These are phyloP conservation scores for Achaetomium macrosporum DNA, from an alignment of 2,329 filamentous ascomycete genomes.

Conservation along the genomic window DNA sequence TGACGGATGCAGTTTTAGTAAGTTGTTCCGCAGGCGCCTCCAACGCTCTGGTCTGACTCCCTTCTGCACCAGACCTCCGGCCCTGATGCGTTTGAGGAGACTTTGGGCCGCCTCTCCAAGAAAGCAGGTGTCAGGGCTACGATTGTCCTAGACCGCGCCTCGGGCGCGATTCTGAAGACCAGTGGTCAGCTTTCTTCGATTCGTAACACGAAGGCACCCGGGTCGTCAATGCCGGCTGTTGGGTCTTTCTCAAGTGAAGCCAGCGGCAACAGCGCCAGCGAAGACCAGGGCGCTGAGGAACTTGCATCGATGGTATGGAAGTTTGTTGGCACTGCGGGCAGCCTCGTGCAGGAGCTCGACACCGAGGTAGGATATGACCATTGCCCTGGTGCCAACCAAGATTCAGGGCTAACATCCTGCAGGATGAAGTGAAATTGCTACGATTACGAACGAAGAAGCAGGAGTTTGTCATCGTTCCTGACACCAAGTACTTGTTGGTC, in stretches of 20 bases:
- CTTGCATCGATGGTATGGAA: slow-evolving; percentile 71
- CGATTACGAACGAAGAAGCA: slow-evolving; percentile 77
- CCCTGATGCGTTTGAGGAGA: slow-evolving; percentile 58
- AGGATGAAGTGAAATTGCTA: slow-evolving; percentile 73
- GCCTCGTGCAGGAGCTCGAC: slow-evolving; percentile 66
- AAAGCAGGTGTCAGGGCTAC: slow-evolving; percentile 76
- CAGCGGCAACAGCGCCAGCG: slow-evolving; percentile 36
- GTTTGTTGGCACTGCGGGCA: slow-evolving; percentile 64
- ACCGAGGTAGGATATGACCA: slow-evolving; percentile 49
- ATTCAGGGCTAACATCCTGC: slow-evolving; percentile 11
- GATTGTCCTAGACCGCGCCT: slow-evolving; percentile 65
- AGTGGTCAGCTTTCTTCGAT: slow-evolving; percentile 62
- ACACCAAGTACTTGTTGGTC: slow-evolving; percentile 70
- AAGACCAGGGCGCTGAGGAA: slow-evolving; percentile 60
- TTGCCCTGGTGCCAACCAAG: neutral
- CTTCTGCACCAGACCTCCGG: slow-evolving; percentile 24
- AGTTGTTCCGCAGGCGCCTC: neutral
- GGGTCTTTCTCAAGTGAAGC: slow-evolving; percentile 44
- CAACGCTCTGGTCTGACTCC: slow-evolving; percentile 5
- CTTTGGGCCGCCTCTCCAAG: slow-evolving; percentile 64
- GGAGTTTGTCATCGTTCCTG: slow-evolving; percentile 77
- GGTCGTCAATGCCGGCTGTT: slow-evolving; percentile 24
- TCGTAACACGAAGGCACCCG: slow-evolving; percentile 34
- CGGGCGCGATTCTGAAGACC: slow-evolving; percentile 68
- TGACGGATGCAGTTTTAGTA: slow-evolving; percentile 22